Evolutionary conservation across 108 stramenopile genomes (phyloP).

Genomic region (Tribonema minus): DNA sequence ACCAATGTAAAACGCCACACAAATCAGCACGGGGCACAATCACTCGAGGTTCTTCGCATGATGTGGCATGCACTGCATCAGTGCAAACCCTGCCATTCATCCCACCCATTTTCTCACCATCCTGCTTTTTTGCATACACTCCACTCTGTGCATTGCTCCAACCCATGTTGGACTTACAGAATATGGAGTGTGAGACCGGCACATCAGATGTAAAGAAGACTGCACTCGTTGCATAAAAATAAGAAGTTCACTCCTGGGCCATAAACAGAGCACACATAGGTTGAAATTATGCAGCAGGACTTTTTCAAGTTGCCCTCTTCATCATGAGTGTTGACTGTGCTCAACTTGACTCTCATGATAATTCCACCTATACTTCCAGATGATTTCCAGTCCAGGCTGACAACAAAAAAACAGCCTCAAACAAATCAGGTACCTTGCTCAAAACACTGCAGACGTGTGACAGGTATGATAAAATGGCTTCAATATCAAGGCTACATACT

Average conservation of each 20-base stretch:
- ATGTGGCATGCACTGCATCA: neutral
- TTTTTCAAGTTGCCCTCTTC: too few species aligned
- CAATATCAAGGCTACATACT: too few species aligned
- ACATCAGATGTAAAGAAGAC: neutral
- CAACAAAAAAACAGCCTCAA: too few species aligned
- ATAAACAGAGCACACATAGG: too few species aligned
- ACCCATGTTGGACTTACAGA: neutral
- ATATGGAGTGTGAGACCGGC: neutral
- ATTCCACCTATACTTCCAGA: too few species aligned
- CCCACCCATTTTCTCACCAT: neutral
- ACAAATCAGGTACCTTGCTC: too few species aligned
- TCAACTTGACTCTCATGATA: too few species aligned
- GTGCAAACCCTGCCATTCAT: neutral
- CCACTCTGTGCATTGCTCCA: neutral
- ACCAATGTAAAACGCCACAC: neutral
- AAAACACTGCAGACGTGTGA: too few species aligned
- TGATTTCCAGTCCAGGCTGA: too few species aligned
- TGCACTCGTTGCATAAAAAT: neutral
- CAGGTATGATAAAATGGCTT: too few species aligned
- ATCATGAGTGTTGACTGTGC: too few species aligned
- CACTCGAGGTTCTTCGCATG: neutral
- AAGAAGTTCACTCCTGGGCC: neutral
- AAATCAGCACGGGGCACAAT: neutral
- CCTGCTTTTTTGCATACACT: neutral
- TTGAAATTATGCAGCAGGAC: too few species aligned